Evolutionary conservation across 169 alveolate species (phyloP).

Genomic region (Plasmodium gaboni): DNA sequence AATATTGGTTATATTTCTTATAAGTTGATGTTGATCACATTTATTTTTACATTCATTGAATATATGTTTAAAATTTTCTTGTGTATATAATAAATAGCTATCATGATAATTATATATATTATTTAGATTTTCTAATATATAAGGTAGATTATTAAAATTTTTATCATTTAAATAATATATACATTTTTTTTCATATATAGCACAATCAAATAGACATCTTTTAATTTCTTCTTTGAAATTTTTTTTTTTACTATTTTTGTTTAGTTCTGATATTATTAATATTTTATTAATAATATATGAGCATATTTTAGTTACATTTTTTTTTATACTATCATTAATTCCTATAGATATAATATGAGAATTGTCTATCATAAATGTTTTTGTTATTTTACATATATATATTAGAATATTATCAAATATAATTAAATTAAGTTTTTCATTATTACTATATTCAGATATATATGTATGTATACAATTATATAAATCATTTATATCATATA

Average conservation of each 20-base stretch:
- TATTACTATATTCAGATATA: conserved; percentile 46
- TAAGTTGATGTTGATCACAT: conserved; percentile 66
- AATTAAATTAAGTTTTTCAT: conserved; percentile 44
- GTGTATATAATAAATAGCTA: conserved; percentile 55
- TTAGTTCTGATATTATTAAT: conserved; percentile 47
- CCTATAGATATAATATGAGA: conserved; percentile 70
- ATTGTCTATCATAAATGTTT: conserved; percentile 59
- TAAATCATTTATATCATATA: conserved; percentile 55
- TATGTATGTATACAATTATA: conserved; percentile 58
- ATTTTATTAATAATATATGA: conserved; percentile 55
- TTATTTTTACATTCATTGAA: conserved; percentile 69
- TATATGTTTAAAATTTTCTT: conserved; percentile 54
- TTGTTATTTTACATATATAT: conserved; percentile 68
- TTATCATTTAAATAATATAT: conserved; percentile 65
- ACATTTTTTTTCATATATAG: conserved; percentile 62
- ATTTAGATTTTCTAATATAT: conserved; percentile 49
- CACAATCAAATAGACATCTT: conserved; percentile 63
- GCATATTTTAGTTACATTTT: conserved; percentile 53
- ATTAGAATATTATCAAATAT: conserved; percentile 61
- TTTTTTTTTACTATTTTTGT: conserved; percentile 42
- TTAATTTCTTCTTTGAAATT: conserved; percentile 59
- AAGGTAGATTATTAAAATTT: conserved; percentile 25
- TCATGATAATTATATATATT: conserved; percentile 66
- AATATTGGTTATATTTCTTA: conserved; percentile 45
- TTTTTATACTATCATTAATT: conserved; percentile 54